Evolutionary conservation across 2,329 filamentous ascomycete species (phyloP).

Genomic region (Paecilomyces dactylethromorphus): DNA sequence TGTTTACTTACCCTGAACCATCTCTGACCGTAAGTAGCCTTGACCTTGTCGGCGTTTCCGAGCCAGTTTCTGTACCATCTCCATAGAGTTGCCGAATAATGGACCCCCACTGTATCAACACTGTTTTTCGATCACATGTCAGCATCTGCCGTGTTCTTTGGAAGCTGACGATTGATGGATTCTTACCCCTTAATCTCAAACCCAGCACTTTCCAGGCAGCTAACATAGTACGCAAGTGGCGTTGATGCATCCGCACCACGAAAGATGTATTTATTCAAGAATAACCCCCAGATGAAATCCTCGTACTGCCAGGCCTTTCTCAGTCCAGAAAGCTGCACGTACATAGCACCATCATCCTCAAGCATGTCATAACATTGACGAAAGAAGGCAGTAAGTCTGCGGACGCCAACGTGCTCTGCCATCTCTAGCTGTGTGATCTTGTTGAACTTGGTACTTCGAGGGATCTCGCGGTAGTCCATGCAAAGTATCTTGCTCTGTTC

Average conservation of each 20-base stretch:
- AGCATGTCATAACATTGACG: slow-evolving; percentile 91
- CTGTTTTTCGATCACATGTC: slow-evolving; percentile 12
- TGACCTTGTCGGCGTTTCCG: slow-evolving; percentile 83
- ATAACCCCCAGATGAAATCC: slow-evolving; percentile 94
- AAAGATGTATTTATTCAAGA: slow-evolving; percentile 99
- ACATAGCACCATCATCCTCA: slow-evolving; percentile 92
- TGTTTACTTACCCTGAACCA: slow-evolving; percentile 81
- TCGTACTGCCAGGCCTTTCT: slow-evolving; percentile 96
- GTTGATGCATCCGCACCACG: slow-evolving; percentile 93
- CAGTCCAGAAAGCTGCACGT: slow-evolving; percentile 89
- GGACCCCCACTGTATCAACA: slow-evolving; percentile 88
- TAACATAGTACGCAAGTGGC: slow-evolving; percentile 79
- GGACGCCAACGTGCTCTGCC: slow-evolving; percentile 96
- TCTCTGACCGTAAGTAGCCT: slow-evolving; percentile 87
- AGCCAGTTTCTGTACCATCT: slow-evolving; percentile 99
- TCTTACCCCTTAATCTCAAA: slow-evolving; percentile 71
- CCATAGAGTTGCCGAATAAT: slow-evolving; percentile 96
- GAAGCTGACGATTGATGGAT: neutral
- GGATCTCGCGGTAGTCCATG: slow-evolving; percentile 95
- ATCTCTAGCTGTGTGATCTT: slow-evolving; percentile 98
- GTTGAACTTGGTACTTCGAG: slow-evolving; percentile 73
- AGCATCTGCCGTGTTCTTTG: neutral
- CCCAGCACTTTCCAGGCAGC: slow-evolving; percentile 76
- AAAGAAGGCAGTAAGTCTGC: slow-evolving; percentile 74
- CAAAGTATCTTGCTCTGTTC: slow-evolving; percentile 87